These are phyloP conservation scores for Canavalia gladiata DNA, from an alignment of 306 rosid genomes.

Conservation along the genomic window DNA sequence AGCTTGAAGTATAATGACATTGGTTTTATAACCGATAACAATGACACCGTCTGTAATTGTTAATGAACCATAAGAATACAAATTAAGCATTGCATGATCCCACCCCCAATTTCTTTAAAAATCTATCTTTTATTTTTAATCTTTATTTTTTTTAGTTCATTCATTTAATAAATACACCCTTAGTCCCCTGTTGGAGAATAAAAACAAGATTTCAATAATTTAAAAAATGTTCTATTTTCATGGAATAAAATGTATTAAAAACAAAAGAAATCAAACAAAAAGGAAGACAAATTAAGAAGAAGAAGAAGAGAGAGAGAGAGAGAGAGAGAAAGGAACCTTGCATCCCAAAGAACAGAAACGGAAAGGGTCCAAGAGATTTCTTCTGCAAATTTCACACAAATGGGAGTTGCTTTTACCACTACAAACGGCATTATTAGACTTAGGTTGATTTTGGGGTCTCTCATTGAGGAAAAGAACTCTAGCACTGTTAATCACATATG, in stretches of 20 bases:
- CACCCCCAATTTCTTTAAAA: neutral
- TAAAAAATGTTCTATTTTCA: neutral
- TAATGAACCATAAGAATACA: too few species aligned
- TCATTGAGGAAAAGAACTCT: slow-evolving; percentile 77
- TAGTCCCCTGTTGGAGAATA: too few species aligned
- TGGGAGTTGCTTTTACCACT: slow-evolving; percentile 52
- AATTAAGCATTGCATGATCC: too few species aligned
- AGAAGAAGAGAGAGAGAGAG: neutral
- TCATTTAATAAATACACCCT: too few species aligned
- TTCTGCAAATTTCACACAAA: slow-evolving; percentile 64
- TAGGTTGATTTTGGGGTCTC: slow-evolving; percentile 70
- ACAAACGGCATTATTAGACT: slow-evolving; percentile 14
- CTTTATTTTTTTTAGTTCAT: too few species aligned
- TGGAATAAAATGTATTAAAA: neutral
- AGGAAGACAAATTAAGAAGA: neutral
- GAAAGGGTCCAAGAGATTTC: slow-evolving; percentile 71
- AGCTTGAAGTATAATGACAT: neutral
- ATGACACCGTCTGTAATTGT: neutral
- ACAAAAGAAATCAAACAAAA: too few species aligned
- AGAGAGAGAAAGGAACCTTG: slow-evolving; percentile 58
- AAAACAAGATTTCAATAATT: too few species aligned
- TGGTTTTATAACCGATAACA: neutral
- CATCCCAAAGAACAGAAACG: slow-evolving; percentile 85
- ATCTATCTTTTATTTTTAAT: neutral
- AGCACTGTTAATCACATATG: slow-evolving; percentile 76